Base-by-base conservation (phyloP, 805 yeast genomes). In the Tetrapisispora pingtungensis region DNA sequence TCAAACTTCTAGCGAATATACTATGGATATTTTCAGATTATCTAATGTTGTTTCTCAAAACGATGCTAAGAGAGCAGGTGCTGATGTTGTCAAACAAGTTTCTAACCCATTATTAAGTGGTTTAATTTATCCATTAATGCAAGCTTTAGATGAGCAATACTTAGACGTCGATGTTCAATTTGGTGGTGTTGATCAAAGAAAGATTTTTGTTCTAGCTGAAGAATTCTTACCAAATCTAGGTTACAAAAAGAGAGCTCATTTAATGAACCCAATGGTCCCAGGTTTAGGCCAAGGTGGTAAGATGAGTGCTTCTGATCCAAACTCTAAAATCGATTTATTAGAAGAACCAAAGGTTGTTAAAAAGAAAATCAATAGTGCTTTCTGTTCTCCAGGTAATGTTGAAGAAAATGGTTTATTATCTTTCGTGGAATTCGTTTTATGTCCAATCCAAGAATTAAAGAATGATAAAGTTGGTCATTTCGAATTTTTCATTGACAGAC, bases 191-290 rank as follows among this genome's bases (percentile, higher is more conserved):
- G 99, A 93, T 67, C 98, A 93, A 72, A 81, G 99, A 69, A 93
- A 93, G 71, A 93, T 93, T 59, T 93, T 93, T 55, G 97, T 88
- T 24, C 74, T 93, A 44, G 97, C 98, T 8, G 98, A 93, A 67
- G 98, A 93, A 69, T 82, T 84, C 68, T 77, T 93, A 62, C 89
- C 81, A 36, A 61, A 78, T 41, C 58, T 93, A 45, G 97, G 97
- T 35, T 93, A 90, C 81, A 86, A 84, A 69, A 93, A 93, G 74
- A 82, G 99, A 65, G 98, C 95, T 27, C 99, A 93, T 69, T 73
- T 93, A 62, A 93, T 93, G 99, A 93, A 93, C 71, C 90, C 88
- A 44, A 90, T 93, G 97, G 96, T 94, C 39, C 98, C 98, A 41
- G 97, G 98, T 44, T 77, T 93, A 56, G 80, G 83, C 28, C 96